Base-by-base conservation (phyloP, 2,329 filamentous ascomycete genomes). In the Colletotrichum destructivum region DNA sequence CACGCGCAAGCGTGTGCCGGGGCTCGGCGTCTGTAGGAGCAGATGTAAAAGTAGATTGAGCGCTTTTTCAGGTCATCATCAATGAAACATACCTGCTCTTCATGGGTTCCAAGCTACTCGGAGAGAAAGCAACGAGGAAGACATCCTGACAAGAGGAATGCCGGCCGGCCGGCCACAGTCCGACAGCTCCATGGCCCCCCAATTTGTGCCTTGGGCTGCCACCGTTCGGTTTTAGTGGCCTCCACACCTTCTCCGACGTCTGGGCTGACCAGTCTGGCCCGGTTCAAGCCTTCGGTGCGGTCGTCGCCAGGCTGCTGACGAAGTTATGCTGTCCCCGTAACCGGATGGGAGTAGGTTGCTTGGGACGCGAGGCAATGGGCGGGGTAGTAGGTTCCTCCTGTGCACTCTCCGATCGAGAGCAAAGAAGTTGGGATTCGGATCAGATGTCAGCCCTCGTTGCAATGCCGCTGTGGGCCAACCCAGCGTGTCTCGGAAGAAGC, bases 181-280 rank as follows among this genome's bases (percentile, higher is more conserved):
- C 69, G 69, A 69, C 31, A 46, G 31, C 35, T 42, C 38, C 60
- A 18, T 52, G 31, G 23, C 23, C 23, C 9, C 16, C 38, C 56
- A 9, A 71, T 63, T 55, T 40, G 65, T 56, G 26, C 63, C 46
- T 31, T 42, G 26, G 60, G 59, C 52, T 69, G 59, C 42, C 59
- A 65, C 54, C 46, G 59, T 59, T 69, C 13, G 59, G 21, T 35
- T 49, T 57, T 71, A 69, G 69, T 63, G 57, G 69, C 54, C 64
- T 63, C 69, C 69, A 71, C 69, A 66, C 55, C 26, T 52, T 71
- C 68, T 55, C 68, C 65, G 62, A 71, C 59, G 65, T 71, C 69
- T 59, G 65, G 51, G 49, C 49, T 51, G 51, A 59, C 57, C 64
- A 69, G 44, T 26, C 42, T 52, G 57, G 64, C 16, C 59, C 52